Conservation (phyloP, 1,284 basidiomycete species). For the Boletus calvinii region DNA sequence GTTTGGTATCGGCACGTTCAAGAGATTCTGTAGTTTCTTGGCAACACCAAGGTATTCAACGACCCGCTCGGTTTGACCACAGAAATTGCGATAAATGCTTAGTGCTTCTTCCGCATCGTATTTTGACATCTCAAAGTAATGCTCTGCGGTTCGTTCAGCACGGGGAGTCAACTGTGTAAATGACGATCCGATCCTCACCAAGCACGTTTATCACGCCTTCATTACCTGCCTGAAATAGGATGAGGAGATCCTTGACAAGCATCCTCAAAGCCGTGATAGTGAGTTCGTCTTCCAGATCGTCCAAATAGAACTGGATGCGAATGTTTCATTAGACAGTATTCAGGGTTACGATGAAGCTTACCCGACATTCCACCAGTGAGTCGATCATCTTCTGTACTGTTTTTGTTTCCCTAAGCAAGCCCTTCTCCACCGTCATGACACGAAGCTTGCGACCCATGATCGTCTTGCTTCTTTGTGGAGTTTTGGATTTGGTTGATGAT, state of each 20-base stretch:
- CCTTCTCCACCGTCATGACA: constrained; percentile 94
- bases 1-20: constrained; percentile 93
- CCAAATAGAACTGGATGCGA: constrained; percentile 79
- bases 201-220: constrained; percentile 98
- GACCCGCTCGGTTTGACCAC: constrained; percentile 90
- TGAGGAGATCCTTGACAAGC: constrained; percentile 96
- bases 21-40: constrained; percentile 86
- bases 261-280: constrained; percentile 88
- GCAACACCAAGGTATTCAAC: constrained; percentile 95
- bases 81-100: constrained; percentile 91
- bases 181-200: constrained; percentile 46
- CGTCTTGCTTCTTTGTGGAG: constrained; percentile 66
- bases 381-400: constrained; percentile 90
- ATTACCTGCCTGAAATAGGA: constrained; percentile 95
- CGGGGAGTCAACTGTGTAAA: not conserved
- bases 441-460: constrained; percentile 82
- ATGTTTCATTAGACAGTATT: not conserved
- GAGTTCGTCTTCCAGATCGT: constrained; percentile 90
- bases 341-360: constrained; percentile 35
- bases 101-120: constrained; percentile 87
- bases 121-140: constrained; percentile 99
- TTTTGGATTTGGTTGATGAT: constrained; percentile 30
- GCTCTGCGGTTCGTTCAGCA: constrained; percentile 56
- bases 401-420: constrained; percentile 89
- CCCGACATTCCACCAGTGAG: constrained; percentile 82